A percentile compares a stretch with the other conserved stretches of the same genome.
phyloP scores from a whole-genome alignment of 208 protist genomes.

The Trypanosoma lewisi region DNA sequence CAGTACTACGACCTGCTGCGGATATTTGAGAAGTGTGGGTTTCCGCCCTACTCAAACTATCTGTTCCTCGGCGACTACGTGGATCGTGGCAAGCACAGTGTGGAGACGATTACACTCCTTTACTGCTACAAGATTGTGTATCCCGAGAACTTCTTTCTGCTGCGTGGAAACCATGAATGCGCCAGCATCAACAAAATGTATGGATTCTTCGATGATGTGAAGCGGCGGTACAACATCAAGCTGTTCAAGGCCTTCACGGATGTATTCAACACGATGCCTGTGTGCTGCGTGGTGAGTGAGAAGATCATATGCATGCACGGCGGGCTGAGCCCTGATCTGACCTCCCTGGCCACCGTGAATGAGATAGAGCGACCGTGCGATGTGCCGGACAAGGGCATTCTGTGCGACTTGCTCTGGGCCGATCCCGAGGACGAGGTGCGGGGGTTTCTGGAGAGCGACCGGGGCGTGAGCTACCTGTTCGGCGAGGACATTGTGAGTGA shows the following conservation, averaged over 20 bases:
- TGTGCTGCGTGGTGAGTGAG: slow-evolving; percentile 98
- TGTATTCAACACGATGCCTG: slow-evolving; percentile 99
- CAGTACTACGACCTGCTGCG: slow-evolving; percentile 99
- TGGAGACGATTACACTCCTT: slow-evolving; percentile 91
- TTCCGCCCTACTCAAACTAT: slow-evolving; percentile 98
- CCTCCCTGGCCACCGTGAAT: slow-evolving; percentile 92
- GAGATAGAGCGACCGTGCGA: slow-evolving; percentile 96
- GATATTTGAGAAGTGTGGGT: slow-evolving; percentile 98
- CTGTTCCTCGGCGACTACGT: slow-evolving; percentile 99
- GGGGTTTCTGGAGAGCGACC: slow-evolving; percentile 94
- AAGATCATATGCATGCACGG: slow-evolving; percentile 99
- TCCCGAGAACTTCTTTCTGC: slow-evolving; percentile 97
- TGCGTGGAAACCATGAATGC: slow-evolving; percentile 98
- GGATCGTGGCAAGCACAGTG: slow-evolving; percentile 94
- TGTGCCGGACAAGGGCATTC: slow-evolving; percentile 96
- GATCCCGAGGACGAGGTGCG: slow-evolving; percentile 93
- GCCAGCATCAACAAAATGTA: slow-evolving; percentile 98
- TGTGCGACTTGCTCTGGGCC: slow-evolving; percentile 98
- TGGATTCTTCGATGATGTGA: slow-evolving; percentile 99
- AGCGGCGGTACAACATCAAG: slow-evolving; percentile 94
- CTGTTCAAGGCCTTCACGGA: slow-evolving; percentile 99
- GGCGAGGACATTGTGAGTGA: slow-evolving; percentile 97
- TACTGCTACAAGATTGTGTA: slow-evolving; percentile 96
- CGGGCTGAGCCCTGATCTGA: slow-evolving; percentile 97
- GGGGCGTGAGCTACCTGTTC: slow-evolving; percentile 92